These are phyloP conservation scores for carrot (Daucus carota) DNA, from an alignment of 129 eudicot species.

Conservation along the genomic window DH1_v3.0 NC_030385.2:31692501-31693000, in stretches of 20 bases:
- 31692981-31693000: no score
- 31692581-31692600: no score
- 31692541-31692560: no score
- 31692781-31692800: constrained; percentile 27
- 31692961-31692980: no score
- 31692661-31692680: background rate
- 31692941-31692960: no score
- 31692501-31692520: background rate
- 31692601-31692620: no score
- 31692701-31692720: constrained; percentile 12
- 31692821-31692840: constrained; percentile 49
- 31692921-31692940: no score
- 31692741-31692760: constrained; percentile 54
- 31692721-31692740: constrained; percentile 68
- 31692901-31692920: no score
- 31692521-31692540: no score
- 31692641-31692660: background rate
- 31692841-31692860: constrained; percentile 52
- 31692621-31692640: no score
- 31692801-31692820: constrained; percentile 41
- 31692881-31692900: no score
- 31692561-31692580: no score
- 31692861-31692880: background rate
- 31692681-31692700: constrained; percentile 7
- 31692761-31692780: constrained; percentile 49